Percentiles rank a stretch among this genome's conserved stretches.
phyloP scores from a whole-genome alignment of 2,329 filamentous ascomycete genomes.

The Cercospora zeae-maydis region DNA sequence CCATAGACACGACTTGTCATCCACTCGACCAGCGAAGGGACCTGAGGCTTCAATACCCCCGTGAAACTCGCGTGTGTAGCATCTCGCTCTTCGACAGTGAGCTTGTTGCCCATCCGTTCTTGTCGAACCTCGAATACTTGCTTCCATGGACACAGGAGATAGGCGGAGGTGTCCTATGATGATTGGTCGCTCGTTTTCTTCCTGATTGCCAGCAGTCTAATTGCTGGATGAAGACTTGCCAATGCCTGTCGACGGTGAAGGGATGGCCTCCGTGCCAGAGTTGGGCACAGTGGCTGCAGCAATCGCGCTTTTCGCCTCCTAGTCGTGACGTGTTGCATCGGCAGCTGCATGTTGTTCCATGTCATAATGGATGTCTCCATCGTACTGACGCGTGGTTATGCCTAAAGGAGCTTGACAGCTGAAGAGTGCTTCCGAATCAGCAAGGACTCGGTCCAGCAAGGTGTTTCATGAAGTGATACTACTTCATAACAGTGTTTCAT shows the following conservation, averaged over 20 bases:
- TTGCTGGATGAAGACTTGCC: neutral
- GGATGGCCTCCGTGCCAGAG: neutral
- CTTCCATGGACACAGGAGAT: conserved; percentile 36
- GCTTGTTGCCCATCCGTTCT: conserved; percentile 2
- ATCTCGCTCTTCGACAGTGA: neutral
- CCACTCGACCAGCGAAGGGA: neutral
- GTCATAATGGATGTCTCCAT: neutral
- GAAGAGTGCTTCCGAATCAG: too few species aligned
- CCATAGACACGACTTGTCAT: neutral
- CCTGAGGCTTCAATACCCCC: conserved; percentile 4
- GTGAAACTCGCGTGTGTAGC: neutral
- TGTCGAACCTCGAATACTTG: conserved; percentile 13
- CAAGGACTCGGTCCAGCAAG: neutral
- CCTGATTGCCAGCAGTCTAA: neutral
- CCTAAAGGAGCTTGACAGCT: too few species aligned
- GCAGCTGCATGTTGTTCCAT: neutral
- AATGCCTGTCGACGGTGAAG: neutral
- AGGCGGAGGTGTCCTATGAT: conserved; percentile 25
- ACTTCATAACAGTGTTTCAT: neutral
- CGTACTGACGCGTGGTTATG: neutral
- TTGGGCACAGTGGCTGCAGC: neutral
- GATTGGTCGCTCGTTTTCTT: neutral
- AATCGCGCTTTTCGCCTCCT: neutral
- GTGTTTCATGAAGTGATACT: neutral
- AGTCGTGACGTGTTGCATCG: neutral